Percentiles rank a stretch among this genome's conserved stretches.
Evolutionary conservation across 257 asterid genomes (phyloP).

Genomic region (Solanum rostratum): DNA sequence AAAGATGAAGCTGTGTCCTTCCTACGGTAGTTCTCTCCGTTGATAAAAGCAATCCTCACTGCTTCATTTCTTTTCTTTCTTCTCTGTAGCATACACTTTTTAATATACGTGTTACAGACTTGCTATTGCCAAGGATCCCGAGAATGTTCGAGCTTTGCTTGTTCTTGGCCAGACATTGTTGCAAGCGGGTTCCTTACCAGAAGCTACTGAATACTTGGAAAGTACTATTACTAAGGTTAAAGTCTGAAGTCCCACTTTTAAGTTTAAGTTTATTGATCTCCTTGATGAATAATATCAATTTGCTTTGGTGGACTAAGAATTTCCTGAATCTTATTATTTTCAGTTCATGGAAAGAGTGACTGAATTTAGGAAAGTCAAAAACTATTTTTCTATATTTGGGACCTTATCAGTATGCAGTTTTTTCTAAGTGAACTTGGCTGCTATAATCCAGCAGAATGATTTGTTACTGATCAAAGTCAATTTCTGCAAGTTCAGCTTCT

Average conservation of each 20-base stretch:
- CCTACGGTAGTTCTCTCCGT: not conserved
- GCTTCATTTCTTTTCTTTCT: not conserved
- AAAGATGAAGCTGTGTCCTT: constrained; percentile 4
- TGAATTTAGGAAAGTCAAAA: not conserved
- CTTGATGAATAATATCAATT: not conserved
- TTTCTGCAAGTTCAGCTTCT: constrained; percentile 40
- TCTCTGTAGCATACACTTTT: not conserved
- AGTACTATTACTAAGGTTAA: constrained; percentile 60
- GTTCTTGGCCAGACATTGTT: constrained; percentile 60
- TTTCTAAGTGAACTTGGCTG: not conserved
- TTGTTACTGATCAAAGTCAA: not conserved
- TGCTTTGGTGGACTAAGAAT: not conserved
- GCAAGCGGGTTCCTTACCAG: constrained; percentile 36
- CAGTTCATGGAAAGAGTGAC: not conserved
- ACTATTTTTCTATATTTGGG: not conserved
- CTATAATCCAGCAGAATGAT: not conserved
- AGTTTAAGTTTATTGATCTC: not conserved
- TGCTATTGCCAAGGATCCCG: constrained; percentile 85
- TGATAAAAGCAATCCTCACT: not conserved
- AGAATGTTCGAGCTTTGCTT: constrained; percentile 58
- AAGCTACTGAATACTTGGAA: constrained; percentile 63
- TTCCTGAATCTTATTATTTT: not conserved
- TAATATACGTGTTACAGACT: constrained; percentile 46
- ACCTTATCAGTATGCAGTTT: not conserved
- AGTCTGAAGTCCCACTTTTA: not conserved